These are phyloP conservation scores for Tulasnella sp. DNA, from an alignment of 768 basidiomycete genomes.

Conservation along the genomic window DNA sequence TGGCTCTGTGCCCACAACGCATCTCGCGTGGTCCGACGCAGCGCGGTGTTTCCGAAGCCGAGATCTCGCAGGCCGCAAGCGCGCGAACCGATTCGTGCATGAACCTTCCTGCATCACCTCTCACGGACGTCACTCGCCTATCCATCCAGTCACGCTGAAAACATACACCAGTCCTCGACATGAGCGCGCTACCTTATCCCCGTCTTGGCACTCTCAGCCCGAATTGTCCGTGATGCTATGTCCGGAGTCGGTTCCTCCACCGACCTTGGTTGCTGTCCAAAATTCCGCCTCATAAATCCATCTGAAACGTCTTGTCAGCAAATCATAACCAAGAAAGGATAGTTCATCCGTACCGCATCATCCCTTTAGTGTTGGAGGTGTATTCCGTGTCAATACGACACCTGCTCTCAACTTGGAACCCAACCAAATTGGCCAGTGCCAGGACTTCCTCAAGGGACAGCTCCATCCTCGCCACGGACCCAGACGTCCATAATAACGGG, in stretches of 20 bases:
- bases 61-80: too few species aligned
- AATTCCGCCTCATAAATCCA: conserved; percentile 59
- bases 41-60: too few species aligned
- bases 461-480: conserved; percentile 42
- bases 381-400: conserved; percentile 52
- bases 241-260: background rate
- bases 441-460: conserved; percentile 55
- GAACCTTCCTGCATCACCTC: too few species aligned
- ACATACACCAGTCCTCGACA: too few species aligned
- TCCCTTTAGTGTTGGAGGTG: conserved; percentile 45
- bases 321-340: background rate
- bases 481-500: conserved; percentile 50
- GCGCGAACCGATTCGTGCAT: too few species aligned
- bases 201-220: too few species aligned
- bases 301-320: background rate
- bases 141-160: too few species aligned
- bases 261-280: conserved; percentile 39
- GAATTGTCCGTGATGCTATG: too few species aligned
- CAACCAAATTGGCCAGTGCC: conserved; percentile 38
- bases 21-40: too few species aligned
- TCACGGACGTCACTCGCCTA: too few species aligned
- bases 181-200: too few species aligned
- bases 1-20: too few species aligned
- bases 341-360: conserved; percentile 37
- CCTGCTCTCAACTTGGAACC: conserved; percentile 33